Conservation (phyloP, 371 early-diverging fungal genomes). For the Apophysomyces variabilis region DNA sequence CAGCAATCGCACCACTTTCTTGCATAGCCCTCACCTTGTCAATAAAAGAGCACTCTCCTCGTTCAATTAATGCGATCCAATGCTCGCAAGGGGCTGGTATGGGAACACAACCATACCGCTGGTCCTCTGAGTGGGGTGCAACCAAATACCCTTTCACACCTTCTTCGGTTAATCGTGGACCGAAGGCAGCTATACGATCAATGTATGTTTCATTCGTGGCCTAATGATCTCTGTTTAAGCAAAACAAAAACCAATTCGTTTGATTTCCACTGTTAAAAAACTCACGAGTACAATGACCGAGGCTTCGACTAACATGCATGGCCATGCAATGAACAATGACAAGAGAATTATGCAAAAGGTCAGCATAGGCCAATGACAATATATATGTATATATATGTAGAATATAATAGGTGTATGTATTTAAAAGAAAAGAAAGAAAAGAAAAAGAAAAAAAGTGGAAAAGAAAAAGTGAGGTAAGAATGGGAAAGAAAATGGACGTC, state of each 20-base stretch:
- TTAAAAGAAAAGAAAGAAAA: conserved; percentile 14
- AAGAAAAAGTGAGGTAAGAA: neutral
- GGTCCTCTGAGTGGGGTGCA: conserved; percentile 23
- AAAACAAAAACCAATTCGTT: neutral
- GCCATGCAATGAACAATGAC: conserved; percentile 8
- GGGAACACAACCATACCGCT: conserved; percentile 40
- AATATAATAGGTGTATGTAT: neutral
- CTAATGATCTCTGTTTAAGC: conserved; percentile 24
- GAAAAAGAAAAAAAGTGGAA: conserved; percentile 3
- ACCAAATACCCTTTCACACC: conserved; percentile 54
- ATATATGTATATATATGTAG: conserved; percentile 1
- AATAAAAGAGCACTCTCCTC: conserved; percentile 88
- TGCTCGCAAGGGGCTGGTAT: conserved; percentile 38
- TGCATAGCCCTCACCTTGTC: conserved; percentile 92
- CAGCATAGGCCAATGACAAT: conserved; percentile 8
- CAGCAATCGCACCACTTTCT: conserved; percentile 81
- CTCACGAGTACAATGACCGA: conserved; percentile 15
- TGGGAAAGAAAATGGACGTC: conserved; percentile 6
- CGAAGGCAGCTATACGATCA: conserved; percentile 75
- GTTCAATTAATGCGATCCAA: conserved; percentile 86
- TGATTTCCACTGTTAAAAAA: conserved; percentile 1
- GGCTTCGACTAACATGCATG: neutral
- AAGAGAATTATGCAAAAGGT: conserved; percentile 13
- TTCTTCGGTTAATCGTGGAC: conserved; percentile 54
- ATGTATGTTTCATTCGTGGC: conserved; percentile 63